Base-by-base conservation (phyloP, 2,329 filamentous ascomycete species). In the Orbilia javanica region DNA sequence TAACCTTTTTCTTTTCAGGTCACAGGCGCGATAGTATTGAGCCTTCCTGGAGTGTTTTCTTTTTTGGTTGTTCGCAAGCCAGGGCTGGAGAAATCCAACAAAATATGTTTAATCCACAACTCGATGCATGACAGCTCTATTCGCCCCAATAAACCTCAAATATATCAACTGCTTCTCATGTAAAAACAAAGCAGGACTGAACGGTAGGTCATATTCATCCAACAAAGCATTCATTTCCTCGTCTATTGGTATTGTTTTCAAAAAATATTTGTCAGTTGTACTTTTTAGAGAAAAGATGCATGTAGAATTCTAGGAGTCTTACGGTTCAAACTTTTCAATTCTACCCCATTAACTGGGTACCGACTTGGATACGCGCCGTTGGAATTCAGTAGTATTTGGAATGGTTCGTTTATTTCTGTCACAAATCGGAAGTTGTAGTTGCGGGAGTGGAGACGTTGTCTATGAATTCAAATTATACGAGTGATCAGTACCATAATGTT, bases 91-190 rank as follows among this genome's bases (percentile, higher is more conserved):
- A n/a, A 55, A 34, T 36, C 29, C 52, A 36, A 55, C 15, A 34
- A 13, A 18, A 6, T 29, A 6, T 0, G 34, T 18, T 68, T 20
- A 81, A 72, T 82, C 81, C 29, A 82, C 62, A 31, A 82, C 81
- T 10, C 80, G 80, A 71, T 82, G 81, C 81, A 82, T 82, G n/a
- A 81, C 60, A 13, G 78, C 79, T 39, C 81, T 71, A 63, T 80
- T 82, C 13, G 81, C 80, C 0, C 81, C 81, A 46, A 82, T 70
- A 53, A 82, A 82, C 39, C 79, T 67, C 7, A 82, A 75, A 18
- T 80, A 82, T 4, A 82, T 42, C 65, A 81, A 79, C 50, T 81
- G 81, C 70, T 82, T 82, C 71, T 82, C 81, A 18, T 71, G 42
- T 55, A 82, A 22, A 52, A 82, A 82, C 80, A 82, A 80, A 1